Evolutionary conservation across 202 grass and related monocot species (phyloP), one percentile per base, ranked within the genome.

Genomic region (Cymbopogon flexuosus): DNA sequence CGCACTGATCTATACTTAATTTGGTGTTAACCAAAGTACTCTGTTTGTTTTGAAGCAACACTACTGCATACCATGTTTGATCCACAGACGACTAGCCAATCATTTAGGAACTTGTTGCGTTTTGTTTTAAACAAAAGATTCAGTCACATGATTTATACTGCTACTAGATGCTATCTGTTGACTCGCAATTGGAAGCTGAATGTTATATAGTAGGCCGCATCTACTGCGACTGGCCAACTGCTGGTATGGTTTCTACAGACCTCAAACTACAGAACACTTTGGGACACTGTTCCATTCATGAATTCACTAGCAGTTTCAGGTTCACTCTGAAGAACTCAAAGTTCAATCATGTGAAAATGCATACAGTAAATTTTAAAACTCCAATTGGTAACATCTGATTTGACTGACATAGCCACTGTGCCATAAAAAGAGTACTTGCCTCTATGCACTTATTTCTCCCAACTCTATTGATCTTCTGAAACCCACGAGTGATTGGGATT

Each of bases 381-480:
- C 31, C 70, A 62, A 51, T 69, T 46, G 68, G 10, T 29, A 29
- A 62, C 19, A 66, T 73, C 45, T 85, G 31, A 64, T 57, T 83
- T 66, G 3, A 33, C 31, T 33, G 73, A 79, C 82, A 79, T 83
- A 54, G 62, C 27, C 8, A 69, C 33, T 72, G 85, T 83, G 91
- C 82, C 62, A 61, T 88, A 47, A 40, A 88, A 81, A 88, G 58
- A 80, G 60, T 68, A 47, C 24, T 78, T 93, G 76, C 34, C 88
- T 90, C 82, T 76, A 39, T 77, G 85, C 88, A 91, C 79, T 93
- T 88, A 90, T 93, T 93, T 62, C 27, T 78, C 64, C 42, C 66
- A 22, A 52, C 65, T 52, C 60, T 72, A 34, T 40, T 79, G 15
- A 54, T 68, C 63, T 54, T 24, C 52, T 74, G 41, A 33, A 23